Evolutionary conservation across 2,329 filamentous ascomycete genomes (phyloP), one percentile per base, ranked within the genome.

Genomic region (Talaromyces sp.): DNA sequence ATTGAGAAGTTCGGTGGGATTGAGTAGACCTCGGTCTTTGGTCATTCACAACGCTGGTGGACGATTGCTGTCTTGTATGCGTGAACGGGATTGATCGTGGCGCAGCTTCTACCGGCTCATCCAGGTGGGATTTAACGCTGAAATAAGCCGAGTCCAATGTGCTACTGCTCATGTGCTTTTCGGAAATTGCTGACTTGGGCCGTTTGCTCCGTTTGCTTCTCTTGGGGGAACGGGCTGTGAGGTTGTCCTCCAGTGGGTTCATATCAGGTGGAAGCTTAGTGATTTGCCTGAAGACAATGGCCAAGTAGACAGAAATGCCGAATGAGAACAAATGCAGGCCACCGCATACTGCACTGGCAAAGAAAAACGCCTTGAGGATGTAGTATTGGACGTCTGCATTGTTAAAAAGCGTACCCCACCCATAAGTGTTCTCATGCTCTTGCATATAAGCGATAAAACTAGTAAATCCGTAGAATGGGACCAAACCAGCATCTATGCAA

Each of bases 161-260:
- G 11, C 77, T 80, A 27, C 78, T 75, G 60, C 82, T 84, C 55
- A 86, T 74, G 58, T 88, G 85, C 72, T 89, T 89, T 63, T 89
- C 84, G 10, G 80, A 78, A 2, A 81, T 78, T 17, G 84, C 81
- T 0, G 82, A 84, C 66, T 84, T 86, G 71, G 90, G 93, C 70
- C 89, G 86, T 80, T 92, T 52, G 49, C 49, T 52, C 29, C 57
- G 29, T 4, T 19, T 52, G 49, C 26, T 29, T 24, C 57, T 50
- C 19, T 55, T 53, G 76, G 96, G 91, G 75, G 65, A 73, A 70
- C 77, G 81, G 60, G 90, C 87, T 1, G 92, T 97, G 61, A 96
- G 78, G 68, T 93, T 88, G 65, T 90, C 86, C 72, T 97, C 93
- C 14, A 98, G 81, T 1, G 93, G 93, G 72, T 98, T 98, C 89